phyloP scores from a whole-genome alignment of 2,329 filamentous ascomycete genomes.

The Aphanoascus verrucosus region DNA sequence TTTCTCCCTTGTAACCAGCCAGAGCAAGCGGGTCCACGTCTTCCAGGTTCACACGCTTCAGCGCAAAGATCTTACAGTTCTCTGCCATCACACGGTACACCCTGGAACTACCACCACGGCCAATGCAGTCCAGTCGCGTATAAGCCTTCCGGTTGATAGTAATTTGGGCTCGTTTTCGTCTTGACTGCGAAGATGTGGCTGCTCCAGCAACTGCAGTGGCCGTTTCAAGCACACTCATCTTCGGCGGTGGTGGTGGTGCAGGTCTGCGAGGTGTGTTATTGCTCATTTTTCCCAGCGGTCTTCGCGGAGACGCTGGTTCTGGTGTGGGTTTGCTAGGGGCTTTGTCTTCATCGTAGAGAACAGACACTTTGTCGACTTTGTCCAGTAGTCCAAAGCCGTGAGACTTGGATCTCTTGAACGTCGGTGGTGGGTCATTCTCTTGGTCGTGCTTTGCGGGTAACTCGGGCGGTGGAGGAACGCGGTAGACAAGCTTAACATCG shows the following conservation, averaged over 20 bases:
- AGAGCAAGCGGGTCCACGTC: constrained; percentile 77
- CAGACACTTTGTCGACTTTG: constrained; percentile 45
- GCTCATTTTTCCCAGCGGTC: constrained; percentile 44
- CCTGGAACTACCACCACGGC: constrained; percentile 82
- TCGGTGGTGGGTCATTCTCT: constrained; percentile 69
- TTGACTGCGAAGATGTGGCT: constrained; percentile 58
- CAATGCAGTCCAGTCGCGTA: constrained; percentile 79
- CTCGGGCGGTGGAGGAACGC: constrained; percentile 43
- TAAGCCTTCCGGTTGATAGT: constrained; percentile 86
- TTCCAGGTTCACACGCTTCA: constrained; percentile 86
- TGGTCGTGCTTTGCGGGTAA: constrained; percentile 61
- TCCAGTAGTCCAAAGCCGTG: constrained; percentile 46
- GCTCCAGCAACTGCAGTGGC: constrained; percentile 76
- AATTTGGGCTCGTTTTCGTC: constrained; percentile 70
- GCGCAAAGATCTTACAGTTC: constrained; percentile 86
- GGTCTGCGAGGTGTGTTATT: constrained; percentile 66
- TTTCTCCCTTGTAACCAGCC: constrained; percentile 85
- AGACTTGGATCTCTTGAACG: constrained; percentile 53
- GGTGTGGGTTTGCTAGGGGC: constrained; percentile 35
- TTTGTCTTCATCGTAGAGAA: constrained; percentile 34
- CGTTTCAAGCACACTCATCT: constrained; percentile 92
- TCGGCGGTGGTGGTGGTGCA: constrained; percentile 70
- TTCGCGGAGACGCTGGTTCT: constrained; percentile 35
- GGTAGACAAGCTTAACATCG: constrained; percentile 46
- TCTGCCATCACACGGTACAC: constrained; percentile 96